phyloP scores from a whole-genome alignment of 2,329 filamentous ascomycete genomes.

The Epichloe uncinata region DNA sequence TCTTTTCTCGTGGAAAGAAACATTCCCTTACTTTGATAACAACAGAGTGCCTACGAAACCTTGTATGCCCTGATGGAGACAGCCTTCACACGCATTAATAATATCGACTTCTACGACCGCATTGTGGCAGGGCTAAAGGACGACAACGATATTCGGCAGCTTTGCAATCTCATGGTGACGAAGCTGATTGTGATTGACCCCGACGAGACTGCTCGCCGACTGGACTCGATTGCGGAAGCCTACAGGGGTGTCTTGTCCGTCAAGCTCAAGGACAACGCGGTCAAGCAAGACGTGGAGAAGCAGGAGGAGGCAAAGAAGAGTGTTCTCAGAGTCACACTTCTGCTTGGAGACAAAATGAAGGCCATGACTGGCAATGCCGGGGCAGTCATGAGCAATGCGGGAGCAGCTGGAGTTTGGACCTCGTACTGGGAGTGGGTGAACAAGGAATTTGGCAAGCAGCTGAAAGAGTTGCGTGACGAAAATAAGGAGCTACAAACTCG shows the following conservation, averaged over 20 bases:
- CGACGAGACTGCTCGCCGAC: constrained; percentile 67
- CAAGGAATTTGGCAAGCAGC: constrained; percentile 57
- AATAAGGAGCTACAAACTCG: constrained; percentile 26
- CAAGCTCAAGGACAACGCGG: constrained; percentile 89
- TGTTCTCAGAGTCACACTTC: constrained; percentile 57
- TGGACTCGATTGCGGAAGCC: constrained; percentile 69
- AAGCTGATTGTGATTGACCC: constrained; percentile 75
- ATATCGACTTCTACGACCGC: constrained; percentile 75
- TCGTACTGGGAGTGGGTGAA: constrained; percentile 80
- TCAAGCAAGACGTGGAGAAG: constrained; percentile 96
- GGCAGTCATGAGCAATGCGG: constrained; percentile 32
- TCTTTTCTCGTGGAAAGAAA: neutral
- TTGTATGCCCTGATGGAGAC: constrained; percentile 88
- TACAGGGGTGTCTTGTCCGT: constrained; percentile 73
- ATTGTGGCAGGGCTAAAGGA: constrained; percentile 79
- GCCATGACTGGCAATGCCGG: constrained; percentile 50
- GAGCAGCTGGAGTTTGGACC: constrained; percentile 51
- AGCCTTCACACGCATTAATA: constrained; percentile 68
- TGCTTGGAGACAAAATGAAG: constrained; percentile 51
- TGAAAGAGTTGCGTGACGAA: constrained; percentile 59
- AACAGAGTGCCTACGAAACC: constrained; percentile 82
- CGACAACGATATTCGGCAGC: constrained; percentile 86
- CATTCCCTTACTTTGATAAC: neutral
- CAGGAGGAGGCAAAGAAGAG: constrained; percentile 80
- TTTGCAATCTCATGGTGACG: constrained; percentile 92